Evolutionary conservation across 2,329 filamentous ascomycete genomes (phyloP), one percentile per base, ranked within the genome.

Genomic region (Epicoccum sorghinum): DNA sequence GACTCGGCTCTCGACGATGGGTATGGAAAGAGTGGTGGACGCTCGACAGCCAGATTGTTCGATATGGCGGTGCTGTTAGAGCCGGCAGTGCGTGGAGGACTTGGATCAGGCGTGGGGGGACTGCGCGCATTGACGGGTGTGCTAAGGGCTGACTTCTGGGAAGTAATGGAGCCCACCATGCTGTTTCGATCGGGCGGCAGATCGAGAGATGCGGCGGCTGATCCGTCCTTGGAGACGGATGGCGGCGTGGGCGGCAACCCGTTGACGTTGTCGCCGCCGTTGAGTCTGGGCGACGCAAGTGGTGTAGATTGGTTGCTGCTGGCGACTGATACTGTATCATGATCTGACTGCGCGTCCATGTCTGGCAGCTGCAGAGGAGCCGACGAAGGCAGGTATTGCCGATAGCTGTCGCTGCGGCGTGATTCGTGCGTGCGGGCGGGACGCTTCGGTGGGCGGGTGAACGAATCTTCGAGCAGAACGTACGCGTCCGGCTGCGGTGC

Each of bases 171-270:
- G 45, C 70, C 70, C 12, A 67, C 58, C 5, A 77, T 68, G 55
- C 72, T 71, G 65, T 77, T 75, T n/a, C 74, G 73, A 60, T 76
- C 73, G n/a, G 67, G 62, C 24, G 64, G 65, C 22, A 64, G 60
- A 39, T 67, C 69, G 23, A 66, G 61, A 27, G 59, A 50, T 8
- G 59, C 47, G n/a, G 61, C 37, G 4, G 67, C 56, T 10, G 59
- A 49, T 14, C 69, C 62, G 52, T 73, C 68, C n/a, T 70, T 69
- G 25, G 68, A 70, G 47, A 69, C 71, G 6, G 75, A 77, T 10
- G 78, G 78, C 27, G 78, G 78, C 9, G 78, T 80, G 9, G 77
- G 78, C 35, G 78, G 78, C 14, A 80, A 70, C 33, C 73, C 75
- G 42, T 63, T 71, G 47, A 72, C 70, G 49, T 74, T 69, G 54